Evolutionary conservation across 208 protist species (phyloP).

Genomic region (Crithidia thermophila): DNA sequence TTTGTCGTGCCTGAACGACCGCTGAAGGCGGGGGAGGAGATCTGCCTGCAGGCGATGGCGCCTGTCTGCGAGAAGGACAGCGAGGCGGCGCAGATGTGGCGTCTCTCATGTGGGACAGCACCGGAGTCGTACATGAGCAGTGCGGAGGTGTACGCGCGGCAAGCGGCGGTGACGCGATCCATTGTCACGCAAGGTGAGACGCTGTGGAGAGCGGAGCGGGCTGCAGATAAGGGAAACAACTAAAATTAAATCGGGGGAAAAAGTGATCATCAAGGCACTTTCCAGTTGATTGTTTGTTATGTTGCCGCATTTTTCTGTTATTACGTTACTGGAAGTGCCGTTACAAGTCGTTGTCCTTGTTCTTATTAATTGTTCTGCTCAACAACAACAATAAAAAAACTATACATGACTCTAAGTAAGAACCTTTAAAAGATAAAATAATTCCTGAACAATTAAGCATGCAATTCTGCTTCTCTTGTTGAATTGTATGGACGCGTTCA

Average conservation of each 20-base stretch:
- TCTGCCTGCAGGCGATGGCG: slow-evolving; percentile 85
- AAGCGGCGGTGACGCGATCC: slow-evolving; percentile 46
- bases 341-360: background rate
- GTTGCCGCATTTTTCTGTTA: too few species aligned
- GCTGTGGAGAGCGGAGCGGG: slow-evolving; percentile 26
- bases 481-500: too few species aligned
- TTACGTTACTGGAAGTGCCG: too few species aligned
- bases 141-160: slow-evolving; percentile 44
- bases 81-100: slow-evolving; percentile 87
- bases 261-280: too few species aligned
- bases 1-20: slow-evolving; percentile 68
- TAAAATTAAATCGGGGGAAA: too few species aligned
- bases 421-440: too few species aligned
- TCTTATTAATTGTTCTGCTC: background rate
- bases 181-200: slow-evolving; percentile 49
- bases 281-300: too few species aligned
- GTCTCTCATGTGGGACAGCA: slow-evolving; percentile 71
- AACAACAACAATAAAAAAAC: too few species aligned
- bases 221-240: too few species aligned
- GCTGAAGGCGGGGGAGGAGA: slow-evolving; percentile 72
- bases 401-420: too few species aligned
- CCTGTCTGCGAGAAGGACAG: slow-evolving; percentile 84
- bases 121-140: slow-evolving; percentile 72
- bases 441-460: too few species aligned
- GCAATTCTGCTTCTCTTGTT: too few species aligned